A percentile compares a stretch with the other conserved stretches of the same genome.
These are phyloP conservation scores for Lantana camara DNA, from an alignment of 257 asterid genomes.

Conservation along the genomic window DNA sequence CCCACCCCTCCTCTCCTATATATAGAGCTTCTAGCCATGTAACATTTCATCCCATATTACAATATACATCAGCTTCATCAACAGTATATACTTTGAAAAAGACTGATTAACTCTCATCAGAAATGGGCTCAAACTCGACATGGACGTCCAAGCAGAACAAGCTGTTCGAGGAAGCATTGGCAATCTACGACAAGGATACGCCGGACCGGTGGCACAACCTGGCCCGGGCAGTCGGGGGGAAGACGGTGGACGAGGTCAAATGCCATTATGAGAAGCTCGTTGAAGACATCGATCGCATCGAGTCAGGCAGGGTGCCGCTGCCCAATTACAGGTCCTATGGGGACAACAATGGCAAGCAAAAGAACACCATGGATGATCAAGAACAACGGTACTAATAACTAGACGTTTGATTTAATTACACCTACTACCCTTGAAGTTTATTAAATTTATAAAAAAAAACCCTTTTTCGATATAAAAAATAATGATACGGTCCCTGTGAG, in stretches of 20 bases:
- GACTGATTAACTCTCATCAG: too few relatives aligned
- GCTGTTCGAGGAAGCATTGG: slow-evolving; percentile 70
- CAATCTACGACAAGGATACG: slow-evolving; percentile 43
- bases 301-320: slow-evolving; percentile 58
- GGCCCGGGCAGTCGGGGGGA: slow-evolving; percentile 55
- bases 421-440: neutral
- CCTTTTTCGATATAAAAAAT: too few relatives aligned
- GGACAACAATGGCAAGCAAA: slow-evolving; percentile 13
- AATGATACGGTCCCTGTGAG: too few relatives aligned
- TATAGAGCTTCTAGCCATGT: slow-evolving; percentile 26
- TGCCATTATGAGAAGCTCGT: slow-evolving; percentile 58
- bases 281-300: slow-evolving; percentile 55
- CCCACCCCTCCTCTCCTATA: slow-evolving; percentile 21
- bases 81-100: neutral
- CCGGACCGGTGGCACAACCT: slow-evolving; percentile 64
- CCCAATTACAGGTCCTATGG: slow-evolving; percentile 45
- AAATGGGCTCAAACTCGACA: slow-evolving; percentile 46
- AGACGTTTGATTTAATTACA: neutral
- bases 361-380: slow-evolving; percentile 21
- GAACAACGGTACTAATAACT: slow-evolving; percentile 34
- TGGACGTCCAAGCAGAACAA: slow-evolving; percentile 69
- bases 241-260: slow-evolving; percentile 70
- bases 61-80: neutral
- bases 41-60: slow-evolving; percentile 9
- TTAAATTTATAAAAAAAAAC: too few relatives aligned